These are phyloP conservation scores for Moesziomyces antarcticus DNA, from an alignment of 1,284 basidiomycete genomes.

Conservation along the genomic window DNA sequence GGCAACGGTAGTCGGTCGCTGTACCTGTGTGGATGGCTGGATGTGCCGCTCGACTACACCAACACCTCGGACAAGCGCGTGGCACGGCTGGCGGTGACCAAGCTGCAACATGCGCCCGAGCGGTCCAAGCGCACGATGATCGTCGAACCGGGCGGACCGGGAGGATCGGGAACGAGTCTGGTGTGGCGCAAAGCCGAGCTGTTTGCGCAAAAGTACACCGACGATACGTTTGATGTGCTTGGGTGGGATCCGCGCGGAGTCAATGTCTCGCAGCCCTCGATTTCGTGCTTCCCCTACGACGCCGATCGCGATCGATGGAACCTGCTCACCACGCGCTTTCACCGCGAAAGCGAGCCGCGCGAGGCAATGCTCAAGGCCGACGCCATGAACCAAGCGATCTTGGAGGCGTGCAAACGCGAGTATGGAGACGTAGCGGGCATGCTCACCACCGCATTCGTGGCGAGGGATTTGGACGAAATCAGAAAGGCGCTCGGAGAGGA, in stretches of 20 bases:
- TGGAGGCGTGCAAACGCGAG: constrained; percentile 24
- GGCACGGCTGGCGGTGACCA: constrained; percentile 28
- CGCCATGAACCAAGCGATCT: constrained; percentile 25
- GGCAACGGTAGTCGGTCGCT: constrained; percentile 6
- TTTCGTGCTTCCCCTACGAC: constrained; percentile 39
- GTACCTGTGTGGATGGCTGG: constrained; percentile 45
- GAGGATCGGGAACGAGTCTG: constrained; percentile 31
- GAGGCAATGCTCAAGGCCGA: constrained; percentile 13
- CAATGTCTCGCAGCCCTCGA: constrained; percentile 29
- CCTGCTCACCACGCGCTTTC: constrained; percentile 9
- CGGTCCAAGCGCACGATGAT: constrained; percentile 25
- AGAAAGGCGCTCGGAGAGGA: constrained; percentile 34
- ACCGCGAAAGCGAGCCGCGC: constrained; percentile 5
- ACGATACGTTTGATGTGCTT: constrained; percentile 30
- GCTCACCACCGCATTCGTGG: constrained; percentile 43
- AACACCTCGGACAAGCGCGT: constrained; percentile 26
- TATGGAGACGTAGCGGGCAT: constrained; percentile 27
- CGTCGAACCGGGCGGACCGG: constrained; percentile 48
- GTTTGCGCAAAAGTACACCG: constrained; percentile 12
- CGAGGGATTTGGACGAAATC: constrained; percentile 38
- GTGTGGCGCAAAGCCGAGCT: constrained; percentile 21
- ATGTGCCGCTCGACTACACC: constrained; percentile 52
- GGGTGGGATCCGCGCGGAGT: constrained; percentile 49
- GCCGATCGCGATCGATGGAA: constrained; percentile 46
- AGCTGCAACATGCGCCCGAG: constrained; percentile 14